These are phyloP conservation scores for Aethionema arabicum DNA, from an alignment of 345 rosid genomes.

Conservation along the genomic window DNA sequence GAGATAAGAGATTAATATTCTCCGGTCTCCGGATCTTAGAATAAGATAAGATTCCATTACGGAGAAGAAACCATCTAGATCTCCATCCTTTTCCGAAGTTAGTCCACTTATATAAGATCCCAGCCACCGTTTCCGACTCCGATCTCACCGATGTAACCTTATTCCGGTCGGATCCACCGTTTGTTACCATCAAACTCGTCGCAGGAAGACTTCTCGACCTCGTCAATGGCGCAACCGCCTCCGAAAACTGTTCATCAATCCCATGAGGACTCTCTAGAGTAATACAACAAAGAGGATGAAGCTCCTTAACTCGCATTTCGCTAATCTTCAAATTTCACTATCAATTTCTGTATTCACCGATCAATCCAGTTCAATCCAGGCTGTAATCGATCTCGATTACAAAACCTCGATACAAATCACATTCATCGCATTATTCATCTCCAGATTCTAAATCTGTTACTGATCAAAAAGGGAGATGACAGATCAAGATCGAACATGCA, in stretches of 20 bases:
- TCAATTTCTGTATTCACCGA: background rate
- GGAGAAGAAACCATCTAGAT: slow-evolving; percentile 88
- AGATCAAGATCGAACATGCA: slow-evolving; percentile 31
- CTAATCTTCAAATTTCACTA: too few relatives aligned
- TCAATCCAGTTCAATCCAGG: slow-evolving; percentile 1
- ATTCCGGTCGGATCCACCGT: slow-evolving; percentile 47
- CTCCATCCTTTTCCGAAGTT: slow-evolving; percentile 99
- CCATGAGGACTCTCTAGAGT: slow-evolving; percentile 67
- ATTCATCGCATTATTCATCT: slow-evolving; percentile 8
- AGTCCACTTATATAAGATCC: slow-evolving; percentile 92
- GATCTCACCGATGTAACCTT: slow-evolving; percentile 44
- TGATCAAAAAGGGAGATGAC: slow-evolving; percentile 11
- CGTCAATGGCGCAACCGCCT: slow-evolving; percentile 46
- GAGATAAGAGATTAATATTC: slow-evolving; percentile 48
- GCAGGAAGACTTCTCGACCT: slow-evolving; percentile 72
- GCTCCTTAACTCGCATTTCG: slow-evolving; percentile 82
- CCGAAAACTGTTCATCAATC: slow-evolving; percentile 63
- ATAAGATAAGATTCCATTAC: slow-evolving; percentile 76
- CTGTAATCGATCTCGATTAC: slow-evolving; percentile 32
- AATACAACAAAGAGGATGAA: slow-evolving; percentile 94
- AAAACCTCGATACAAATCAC: background rate
- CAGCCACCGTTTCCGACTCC: slow-evolving; percentile 66
- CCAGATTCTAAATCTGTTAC: slow-evolving; percentile 12
- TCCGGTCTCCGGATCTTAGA: slow-evolving; percentile 76
- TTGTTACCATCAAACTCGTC: slow-evolving; percentile 21